Base-by-base conservation (phyloP, 768 basidiomycete species). In the Cantharellus cinnabarinus region DNA sequence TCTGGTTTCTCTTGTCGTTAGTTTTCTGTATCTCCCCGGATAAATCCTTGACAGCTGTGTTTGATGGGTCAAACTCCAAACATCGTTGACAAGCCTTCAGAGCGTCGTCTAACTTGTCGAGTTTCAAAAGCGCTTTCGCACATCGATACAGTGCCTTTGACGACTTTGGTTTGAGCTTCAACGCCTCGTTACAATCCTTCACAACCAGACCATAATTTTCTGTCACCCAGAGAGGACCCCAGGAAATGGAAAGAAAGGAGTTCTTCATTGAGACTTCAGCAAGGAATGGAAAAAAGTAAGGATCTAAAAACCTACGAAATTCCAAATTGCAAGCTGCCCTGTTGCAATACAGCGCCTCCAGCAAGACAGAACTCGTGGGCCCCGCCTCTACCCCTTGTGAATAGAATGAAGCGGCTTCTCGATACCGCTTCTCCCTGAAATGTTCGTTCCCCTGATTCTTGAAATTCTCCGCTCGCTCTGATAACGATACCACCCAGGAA, bases 401-500 rank as follows among this genome's bases (percentile, higher is more conserved):
- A 68, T 98, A 99, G 68, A 97, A 95, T 0, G 81, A 79, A 4
- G 83, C 61, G 0, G 95, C 95, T 68, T 98, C 91, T 42, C 87
- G 78, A 69, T 79, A 85, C 50, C 87, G 79, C 66, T 87, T 89
- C 38, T 83, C 83, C 63, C 81, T 83, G 72, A 86, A 94, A 66
- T 94, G 89, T 59, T 93, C 90, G 67, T 97, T 98, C 3, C 91
- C 95, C 67, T 94, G 89, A 58, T 89, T 81, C 69, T 95, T 97
- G 71, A 97, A 95, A 66, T 74, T 69, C 20, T 29, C 20, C 20
- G 20, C 20, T 29, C 20, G 20, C 20, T 29, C 20, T 29, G 20
- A 29, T 98, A 95, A 94, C 63, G 53, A 20, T 57, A 5, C 10
- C 7, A 56, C 20, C 34, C 34, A 60, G 57, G 29, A 38, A 61